phyloP scores from a whole-genome alignment of 2,329 filamentous ascomycete species.

The Apiospora marii region DNA sequence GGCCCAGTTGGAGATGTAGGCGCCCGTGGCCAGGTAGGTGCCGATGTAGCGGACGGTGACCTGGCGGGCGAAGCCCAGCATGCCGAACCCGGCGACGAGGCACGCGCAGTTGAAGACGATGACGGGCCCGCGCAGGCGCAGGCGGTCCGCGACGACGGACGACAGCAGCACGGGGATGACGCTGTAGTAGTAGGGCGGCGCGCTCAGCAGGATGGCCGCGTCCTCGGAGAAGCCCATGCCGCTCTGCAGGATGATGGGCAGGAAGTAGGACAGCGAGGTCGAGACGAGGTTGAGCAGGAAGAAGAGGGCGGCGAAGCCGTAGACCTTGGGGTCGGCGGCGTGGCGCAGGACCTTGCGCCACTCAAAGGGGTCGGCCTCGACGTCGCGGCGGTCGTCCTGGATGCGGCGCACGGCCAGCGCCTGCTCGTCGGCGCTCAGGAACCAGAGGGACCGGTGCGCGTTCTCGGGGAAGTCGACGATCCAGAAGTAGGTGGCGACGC shows the following conservation, averaged over 20 bases:
- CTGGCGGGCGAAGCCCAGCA: conserved; percentile 68
- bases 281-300: conserved; percentile 73
- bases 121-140: conserved; percentile 66
- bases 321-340: conserved; percentile 67
- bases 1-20: conserved; percentile 75
- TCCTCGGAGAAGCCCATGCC: conserved; percentile 62
- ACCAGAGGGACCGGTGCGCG: conserved; percentile 62
- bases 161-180: conserved; percentile 70
- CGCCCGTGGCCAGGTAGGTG: conserved; percentile 71
- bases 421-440: conserved; percentile 64
- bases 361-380: conserved; percentile 62
- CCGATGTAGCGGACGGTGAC: conserved; percentile 70
- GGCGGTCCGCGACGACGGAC: conserved; percentile 68
- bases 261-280: conserved; percentile 70
- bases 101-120: conserved; percentile 71
- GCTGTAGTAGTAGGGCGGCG: conserved; percentile 73
- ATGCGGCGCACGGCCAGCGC: conserved; percentile 65
- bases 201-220: conserved; percentile 66
- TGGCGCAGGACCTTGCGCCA: conserved; percentile 63
- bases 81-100: conserved; percentile 68
- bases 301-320: conserved; percentile 70
- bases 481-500: conserved; percentile 71
- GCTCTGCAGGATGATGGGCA: conserved; percentile 66
- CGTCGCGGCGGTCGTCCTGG: conserved; percentile 67
- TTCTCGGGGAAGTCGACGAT: conserved; percentile 75